Conservation (phyloP, 1,284 basidiomycete genomes). For the Tylopilus orsonianus region DNA sequence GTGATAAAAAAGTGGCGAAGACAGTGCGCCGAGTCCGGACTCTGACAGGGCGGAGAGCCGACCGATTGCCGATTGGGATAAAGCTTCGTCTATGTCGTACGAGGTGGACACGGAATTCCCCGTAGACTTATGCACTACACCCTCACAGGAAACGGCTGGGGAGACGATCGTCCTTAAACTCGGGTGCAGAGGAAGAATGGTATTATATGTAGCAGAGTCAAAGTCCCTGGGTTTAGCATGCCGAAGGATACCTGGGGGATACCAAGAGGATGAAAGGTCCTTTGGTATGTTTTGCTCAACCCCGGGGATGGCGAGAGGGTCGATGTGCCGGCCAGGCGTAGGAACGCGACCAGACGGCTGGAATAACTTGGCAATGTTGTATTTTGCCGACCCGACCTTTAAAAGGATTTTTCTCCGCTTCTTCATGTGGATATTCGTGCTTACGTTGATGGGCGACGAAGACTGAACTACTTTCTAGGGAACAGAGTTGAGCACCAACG, state of each 20-base stretch:
- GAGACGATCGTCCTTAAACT: neutral
- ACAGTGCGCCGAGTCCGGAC: neutral
- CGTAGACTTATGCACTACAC: neutral
- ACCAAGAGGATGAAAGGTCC: neutral
- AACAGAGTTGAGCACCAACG: neutral
- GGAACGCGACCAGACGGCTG: conserved; percentile 4
- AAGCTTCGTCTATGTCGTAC: neutral
- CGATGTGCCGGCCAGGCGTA: neutral
- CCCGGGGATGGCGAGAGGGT: neutral
- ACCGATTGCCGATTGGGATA: neutral
- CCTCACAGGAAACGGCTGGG: neutral
- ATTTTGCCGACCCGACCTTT: conserved; percentile 18
- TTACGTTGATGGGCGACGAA: neutral
- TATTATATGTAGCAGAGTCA: neutral
- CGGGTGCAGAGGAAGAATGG: neutral
- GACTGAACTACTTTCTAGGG: neutral
- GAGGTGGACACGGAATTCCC: neutral
- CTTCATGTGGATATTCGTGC: neutral
- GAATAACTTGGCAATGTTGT: conserved; percentile 21
- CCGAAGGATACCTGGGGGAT: neutral
- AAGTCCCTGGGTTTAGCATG: neutral
- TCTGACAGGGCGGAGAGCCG: neutral
- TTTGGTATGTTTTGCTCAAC: neutral
- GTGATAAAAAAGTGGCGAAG: neutral
- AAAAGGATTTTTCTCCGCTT: conserved; percentile 13